Base-by-base conservation (phyloP, 116 monocot genomes). In the Posidonia oceanica region DNA sequence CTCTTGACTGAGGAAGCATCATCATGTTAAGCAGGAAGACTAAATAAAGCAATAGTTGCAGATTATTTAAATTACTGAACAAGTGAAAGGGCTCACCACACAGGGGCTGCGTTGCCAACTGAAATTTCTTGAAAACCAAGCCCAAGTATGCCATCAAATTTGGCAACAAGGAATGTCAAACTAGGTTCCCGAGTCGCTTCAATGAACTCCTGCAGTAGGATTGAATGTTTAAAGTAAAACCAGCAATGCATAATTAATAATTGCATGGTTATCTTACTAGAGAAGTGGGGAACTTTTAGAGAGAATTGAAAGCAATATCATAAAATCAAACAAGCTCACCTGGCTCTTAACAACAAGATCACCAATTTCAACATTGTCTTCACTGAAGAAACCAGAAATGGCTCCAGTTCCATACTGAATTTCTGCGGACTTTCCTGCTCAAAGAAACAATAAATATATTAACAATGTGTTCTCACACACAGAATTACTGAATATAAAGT, bases 321-420 rank as follows among this genome's bases (percentile, higher is more conserved):
- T 52, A 10, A 39, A 2, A 44, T 12, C 5, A 57, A 14, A 36
- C 37, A 44, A 22, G 37, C 52, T 65, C 22, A 90, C 98, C 90
- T 98, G 93, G 69, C 77, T 75, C 79, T 87, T 86, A 36, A 93
- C 87, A 36, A 81, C 54, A 74, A 90, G 81, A 62, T 88, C 84
- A 5, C 96, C 91, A 80, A 96, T 38, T 66, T 77, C 72, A 53
- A 89, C 65, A 69, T 79, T 44, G 61, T 96, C 96, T 66, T 87
- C 71, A 70, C 96, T 91, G 41, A 88, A 91, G 80, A 81, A 88
- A 54, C 91, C 96, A 64, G 96, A 67, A 67, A 96, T 79, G 21
- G 88, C 72, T 66, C 91, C 91, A 58, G 91, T 89, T 14, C 96
- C 96, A 78, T 91, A 96, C 22, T 73, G 86, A 76, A 96, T 96